Base-by-base conservation (phyloP, 306 rosid species). In the Castanea sativa region DNA sequence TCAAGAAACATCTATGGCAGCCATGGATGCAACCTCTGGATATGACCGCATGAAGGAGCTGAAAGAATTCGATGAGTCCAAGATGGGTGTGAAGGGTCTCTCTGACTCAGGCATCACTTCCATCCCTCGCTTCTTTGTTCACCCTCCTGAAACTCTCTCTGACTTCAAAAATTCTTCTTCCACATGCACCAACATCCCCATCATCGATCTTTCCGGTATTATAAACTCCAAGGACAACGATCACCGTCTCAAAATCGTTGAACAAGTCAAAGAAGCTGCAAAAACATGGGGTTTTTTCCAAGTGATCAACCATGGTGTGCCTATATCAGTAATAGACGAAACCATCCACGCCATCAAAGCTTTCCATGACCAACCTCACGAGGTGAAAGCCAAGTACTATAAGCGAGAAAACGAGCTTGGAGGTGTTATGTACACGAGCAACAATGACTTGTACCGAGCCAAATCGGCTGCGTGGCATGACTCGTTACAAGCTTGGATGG, bases 251-350 rank as follows among this genome's bases (percentile, higher is more conserved):
- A 23, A 69, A 23, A 74, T 85, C 56, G 11, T 88, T 1, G 68
- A 88, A 2, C 88, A 81, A 45, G 51, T 86, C 80, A 83, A 74
- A 68, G 55, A 82, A 21, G 89, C 88, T 6, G 64, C 89, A 51
- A 64, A 18, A 70, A 76, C 78, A 2, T 85, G 86, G 86, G 91
- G 91, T 5, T 88, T 88, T 80, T 83, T 88, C 85, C 91, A 83
- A 75, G 82, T 83, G 27, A 83, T 84, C 79, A 86, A 88, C 85
- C 89, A 85, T 35, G 83, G 78, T 20, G 60, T 81, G 0, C 83
- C 80, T 3, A 33, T 25, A 32, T 63, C 83, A 1, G 27, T 71
- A 13, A 58, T 83, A 4, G 69, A 79, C 29, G 25, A 81, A 10
- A 84, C 84, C 30, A 57, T 83, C 32, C 33, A 73, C 2, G 69